Percentiles rank a stretch among this genome's conserved stretches.
Evolutionary conservation across 441 rosid genomes (phyloP).

Genomic region (Populus hybrid): DNA sequence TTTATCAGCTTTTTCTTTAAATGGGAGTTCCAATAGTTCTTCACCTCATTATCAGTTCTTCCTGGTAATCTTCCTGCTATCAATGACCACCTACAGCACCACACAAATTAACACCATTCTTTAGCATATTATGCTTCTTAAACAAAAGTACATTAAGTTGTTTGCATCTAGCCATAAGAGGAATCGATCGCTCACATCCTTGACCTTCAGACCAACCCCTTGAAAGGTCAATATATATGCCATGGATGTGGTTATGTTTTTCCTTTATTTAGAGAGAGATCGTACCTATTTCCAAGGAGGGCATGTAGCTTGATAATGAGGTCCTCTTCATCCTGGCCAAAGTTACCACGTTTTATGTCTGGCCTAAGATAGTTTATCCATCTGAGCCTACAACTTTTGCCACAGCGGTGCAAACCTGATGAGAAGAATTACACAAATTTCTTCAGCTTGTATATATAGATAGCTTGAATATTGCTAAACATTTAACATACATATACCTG

Average conservation of each 20-base stretch:
- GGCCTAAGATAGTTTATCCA: slow-evolving; percentile 47
- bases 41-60: slow-evolving; percentile 47
- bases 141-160: background rate
- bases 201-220: background rate
- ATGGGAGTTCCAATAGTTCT: slow-evolving; percentile 49
- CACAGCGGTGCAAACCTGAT: slow-evolving; percentile 38
- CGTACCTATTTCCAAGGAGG: slow-evolving; percentile 45
- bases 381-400: slow-evolving; percentile 43
- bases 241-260: background rate
- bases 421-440: background rate
- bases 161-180: background rate
- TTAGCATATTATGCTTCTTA: no score
- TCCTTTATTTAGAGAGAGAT: background rate
- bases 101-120: background rate
- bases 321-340: slow-evolving; percentile 41
- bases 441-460: background rate
- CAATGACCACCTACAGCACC: slow-evolving; percentile 43
- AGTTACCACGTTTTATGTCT: slow-evolving; percentile 39
- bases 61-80: slow-evolving; percentile 48
- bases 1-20: slow-evolving; percentile 29
- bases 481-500: slow-evolving; percentile 8
- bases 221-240: no score
- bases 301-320: slow-evolving; percentile 48
- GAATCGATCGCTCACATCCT: background rate
- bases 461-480: background rate